Conservation (phyloP, 176 grass and related monocot genomes). For the Coix lacrymajobi region DNA sequence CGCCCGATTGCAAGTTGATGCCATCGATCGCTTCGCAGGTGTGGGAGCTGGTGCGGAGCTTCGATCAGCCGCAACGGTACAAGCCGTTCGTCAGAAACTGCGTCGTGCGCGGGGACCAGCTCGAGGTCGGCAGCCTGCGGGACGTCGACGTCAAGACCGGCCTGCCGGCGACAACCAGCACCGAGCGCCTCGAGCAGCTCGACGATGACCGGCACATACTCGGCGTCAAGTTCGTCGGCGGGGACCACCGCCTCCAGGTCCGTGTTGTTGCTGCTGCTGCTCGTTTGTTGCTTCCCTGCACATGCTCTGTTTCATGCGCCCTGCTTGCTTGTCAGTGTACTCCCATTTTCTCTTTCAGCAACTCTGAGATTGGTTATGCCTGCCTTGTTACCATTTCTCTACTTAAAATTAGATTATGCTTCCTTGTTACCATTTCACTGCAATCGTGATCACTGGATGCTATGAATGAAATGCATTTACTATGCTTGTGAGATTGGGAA, state of each 20-base stretch:
- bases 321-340: background rate
- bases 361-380: background rate
- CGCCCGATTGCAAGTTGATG: background rate
- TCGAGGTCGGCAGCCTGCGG: slow-evolving; percentile 67
- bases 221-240: slow-evolving; percentile 73
- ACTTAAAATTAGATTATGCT: background rate
- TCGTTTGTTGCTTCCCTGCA: background rate
- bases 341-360: background rate
- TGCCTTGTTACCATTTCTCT: background rate
- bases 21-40: slow-evolving; percentile 40
- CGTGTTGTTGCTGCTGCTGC: background rate
- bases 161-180: slow-evolving; percentile 78
- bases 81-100: slow-evolving; percentile 85
- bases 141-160: slow-evolving; percentile 85
- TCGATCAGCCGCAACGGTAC: slow-evolving; percentile 88
- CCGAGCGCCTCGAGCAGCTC: slow-evolving; percentile 65
- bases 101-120: slow-evolving; percentile 61
- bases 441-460: background rate
- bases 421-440: background rate
- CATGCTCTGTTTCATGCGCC: background rate
- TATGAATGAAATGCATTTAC: background rate
- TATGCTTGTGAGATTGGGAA: background rate
- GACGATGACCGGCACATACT: slow-evolving; percentile 78
- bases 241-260: slow-evolving; percentile 83
- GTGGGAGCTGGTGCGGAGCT: slow-evolving; percentile 82